Percentiles rank a stretch among this genome's conserved stretches.
phyloP scores from a whole-genome alignment of 306 rosid genomes.

The Gillenia trifoliata region DNA sequence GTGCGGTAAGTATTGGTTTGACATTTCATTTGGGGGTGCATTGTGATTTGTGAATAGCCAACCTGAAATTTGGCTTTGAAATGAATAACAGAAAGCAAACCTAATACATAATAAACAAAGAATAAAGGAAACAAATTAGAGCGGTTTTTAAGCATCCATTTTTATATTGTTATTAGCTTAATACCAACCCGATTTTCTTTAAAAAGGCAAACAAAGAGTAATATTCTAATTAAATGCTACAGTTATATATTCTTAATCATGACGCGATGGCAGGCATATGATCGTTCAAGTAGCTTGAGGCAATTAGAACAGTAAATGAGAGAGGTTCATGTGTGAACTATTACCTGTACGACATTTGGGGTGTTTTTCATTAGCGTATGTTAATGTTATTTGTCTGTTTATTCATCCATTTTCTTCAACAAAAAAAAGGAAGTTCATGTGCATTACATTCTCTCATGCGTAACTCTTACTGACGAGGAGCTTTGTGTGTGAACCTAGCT shows the following conservation, averaged over 20 bases:
- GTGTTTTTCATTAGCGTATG: no score
- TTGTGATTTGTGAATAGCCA: neutral
- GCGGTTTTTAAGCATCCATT: neutral
- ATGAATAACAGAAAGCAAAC: neutral
- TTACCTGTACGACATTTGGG: no score
- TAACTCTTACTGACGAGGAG: no score
- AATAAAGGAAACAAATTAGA: neutral
- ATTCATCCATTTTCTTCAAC: no score
- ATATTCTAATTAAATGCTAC: no score
- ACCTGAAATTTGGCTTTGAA: neutral
- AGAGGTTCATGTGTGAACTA: neutral
- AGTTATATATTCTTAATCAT: neutral
- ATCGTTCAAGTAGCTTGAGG: neutral
- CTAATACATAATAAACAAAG: neutral
- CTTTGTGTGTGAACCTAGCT: no score
- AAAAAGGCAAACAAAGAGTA: no score
- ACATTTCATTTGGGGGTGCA: neutral
- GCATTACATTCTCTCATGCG: no score
- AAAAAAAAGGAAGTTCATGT: no score
- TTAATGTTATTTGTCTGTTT: no score
- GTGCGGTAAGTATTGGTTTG: neutral
- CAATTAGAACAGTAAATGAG: neutral
- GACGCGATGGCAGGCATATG: neutral
- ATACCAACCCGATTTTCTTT: no score
- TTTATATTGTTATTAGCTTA: no score